A percentile compares a stretch with the other conserved stretches of the same genome.
phyloP scores from a whole-genome alignment of 352 stramenopile genomes.

The Phytophthora sojae region DNA sequence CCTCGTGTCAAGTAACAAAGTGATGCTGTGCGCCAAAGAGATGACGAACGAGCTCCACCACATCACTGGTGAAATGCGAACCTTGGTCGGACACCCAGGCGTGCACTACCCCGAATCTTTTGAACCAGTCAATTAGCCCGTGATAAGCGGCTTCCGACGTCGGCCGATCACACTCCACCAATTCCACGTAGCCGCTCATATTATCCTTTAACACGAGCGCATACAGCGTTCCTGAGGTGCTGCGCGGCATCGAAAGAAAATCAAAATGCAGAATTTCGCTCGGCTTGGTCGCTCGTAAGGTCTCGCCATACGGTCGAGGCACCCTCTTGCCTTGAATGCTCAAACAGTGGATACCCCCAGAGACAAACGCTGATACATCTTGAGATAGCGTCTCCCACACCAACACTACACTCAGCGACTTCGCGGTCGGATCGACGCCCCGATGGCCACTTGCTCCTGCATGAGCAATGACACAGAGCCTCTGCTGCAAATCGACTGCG shows the following conservation, averaged over 20 bases:
- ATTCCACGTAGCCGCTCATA: neutral
- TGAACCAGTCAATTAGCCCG: neutral
- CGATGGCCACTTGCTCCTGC: neutral
- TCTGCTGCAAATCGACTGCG: neutral
- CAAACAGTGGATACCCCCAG: neutral
- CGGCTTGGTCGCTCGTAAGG: neutral
- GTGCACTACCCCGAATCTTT: neutral
- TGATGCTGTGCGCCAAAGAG: neutral
- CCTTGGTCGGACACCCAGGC: neutral
- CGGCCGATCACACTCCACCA: neutral
- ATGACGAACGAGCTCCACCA: neutral
- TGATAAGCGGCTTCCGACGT: neutral
- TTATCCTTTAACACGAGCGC: neutral
- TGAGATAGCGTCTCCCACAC: neutral
- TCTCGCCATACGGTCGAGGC: neutral
- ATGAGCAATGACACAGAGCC: neutral
- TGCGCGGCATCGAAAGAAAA: neutral
- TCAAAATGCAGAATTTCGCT: neutral
- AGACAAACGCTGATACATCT: neutral
- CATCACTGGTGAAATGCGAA: neutral
- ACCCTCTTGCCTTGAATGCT: neutral
- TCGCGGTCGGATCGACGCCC: neutral
- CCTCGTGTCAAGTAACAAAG: too few relatives aligned
- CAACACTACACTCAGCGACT: neutral
- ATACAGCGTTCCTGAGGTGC: neutral